Evolutionary conservation across 2,329 filamentous ascomycete species (phyloP).

Genomic region (Kalaharituber pfeilii): DNA sequence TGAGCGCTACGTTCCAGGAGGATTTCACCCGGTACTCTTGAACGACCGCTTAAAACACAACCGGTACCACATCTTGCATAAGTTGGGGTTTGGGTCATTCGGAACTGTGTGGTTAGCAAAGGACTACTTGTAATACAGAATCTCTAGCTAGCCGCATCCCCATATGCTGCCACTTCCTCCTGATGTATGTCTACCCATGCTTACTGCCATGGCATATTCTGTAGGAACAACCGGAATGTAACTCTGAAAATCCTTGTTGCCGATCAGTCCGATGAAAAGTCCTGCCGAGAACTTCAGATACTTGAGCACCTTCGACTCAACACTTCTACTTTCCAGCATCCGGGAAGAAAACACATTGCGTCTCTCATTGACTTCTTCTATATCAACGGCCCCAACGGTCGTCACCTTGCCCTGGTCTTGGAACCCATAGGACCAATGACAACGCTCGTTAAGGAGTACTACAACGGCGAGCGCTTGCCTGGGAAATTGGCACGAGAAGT

Average conservation of each 20-base stretch:
- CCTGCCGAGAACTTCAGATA: not conserved
- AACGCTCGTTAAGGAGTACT: constrained; percentile 5
- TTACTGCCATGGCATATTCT: too few species aligned
- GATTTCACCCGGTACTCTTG: too few species aligned
- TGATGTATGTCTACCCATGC: too few species aligned
- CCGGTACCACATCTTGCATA: too few species aligned
- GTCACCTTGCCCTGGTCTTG: constrained; percentile 2
- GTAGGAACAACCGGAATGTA: not conserved
- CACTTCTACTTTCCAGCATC: too few species aligned
- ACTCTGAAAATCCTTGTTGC: constrained; percentile 6
- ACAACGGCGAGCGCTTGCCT: constrained; percentile 2
- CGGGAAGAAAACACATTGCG: constrained; percentile 8
- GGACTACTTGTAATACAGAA: too few species aligned
- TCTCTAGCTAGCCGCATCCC: too few species aligned
- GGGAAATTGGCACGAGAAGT: not conserved
- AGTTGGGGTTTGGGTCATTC: too few species aligned
- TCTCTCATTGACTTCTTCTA: constrained; percentile 8
- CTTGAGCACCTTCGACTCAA: not conserved
- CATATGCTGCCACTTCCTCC: too few species aligned
- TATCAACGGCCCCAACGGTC: constrained; percentile 1
- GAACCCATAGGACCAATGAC: not conserved
- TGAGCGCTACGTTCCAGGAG: too few species aligned
- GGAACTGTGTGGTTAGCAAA: too few species aligned
- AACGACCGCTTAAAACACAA: too few species aligned
- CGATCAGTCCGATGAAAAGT: constrained; percentile 6